Evolutionary conservation across 1,139 yeast species (phyloP), one percentile per base, ranked within the genome.

Genomic region (Saccharomyces hybrid): DNA sequence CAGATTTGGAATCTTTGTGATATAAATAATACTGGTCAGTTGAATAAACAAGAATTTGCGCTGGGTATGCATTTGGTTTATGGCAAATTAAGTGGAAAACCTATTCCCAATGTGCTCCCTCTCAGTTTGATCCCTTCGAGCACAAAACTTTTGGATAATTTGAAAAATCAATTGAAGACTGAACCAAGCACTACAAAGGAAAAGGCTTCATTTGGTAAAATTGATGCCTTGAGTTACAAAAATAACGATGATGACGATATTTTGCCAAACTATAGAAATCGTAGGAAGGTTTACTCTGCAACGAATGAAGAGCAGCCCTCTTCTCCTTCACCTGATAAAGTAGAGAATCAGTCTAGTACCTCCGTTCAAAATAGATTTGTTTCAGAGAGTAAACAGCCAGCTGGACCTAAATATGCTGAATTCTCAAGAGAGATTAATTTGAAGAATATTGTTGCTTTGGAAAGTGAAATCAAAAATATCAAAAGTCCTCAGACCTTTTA

Each of bases 1-100:
- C 78, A 84, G 42, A 88, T 93, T 59, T 93, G 99, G 99, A 89
- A 86, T 53, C 75, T 86, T 60, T 81, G 86, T 41, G 91, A 87
- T 65, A 76, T 81, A 23, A 82, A 83, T 54, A 85, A 86, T 64
- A 78, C 83, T 55, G 90, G 93, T 1, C 84, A 81, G 66, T 76
- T 86, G 61, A 86, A 85, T 67, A 83, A 81, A 63, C 91, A 86
- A 68, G 90, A 86, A 63, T 86, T 86, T 73, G 85, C 90, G 0
- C 85, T 86, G 49, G 93, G 93, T 25, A 86, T 86, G 95, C 91
- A 86, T 72, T 73, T 86, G 59, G 87, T 86, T 38, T 86, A 86
- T 70, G 78, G 90, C 66, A 76, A 88, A 60, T 73, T 86, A 65
- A 86, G 86, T 66, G 91, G 91, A 0, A 77, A 78, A 61, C 86